Conservation (phyloP, 2,329 filamentous ascomycete species). For the Xylaria digitata region DNA sequence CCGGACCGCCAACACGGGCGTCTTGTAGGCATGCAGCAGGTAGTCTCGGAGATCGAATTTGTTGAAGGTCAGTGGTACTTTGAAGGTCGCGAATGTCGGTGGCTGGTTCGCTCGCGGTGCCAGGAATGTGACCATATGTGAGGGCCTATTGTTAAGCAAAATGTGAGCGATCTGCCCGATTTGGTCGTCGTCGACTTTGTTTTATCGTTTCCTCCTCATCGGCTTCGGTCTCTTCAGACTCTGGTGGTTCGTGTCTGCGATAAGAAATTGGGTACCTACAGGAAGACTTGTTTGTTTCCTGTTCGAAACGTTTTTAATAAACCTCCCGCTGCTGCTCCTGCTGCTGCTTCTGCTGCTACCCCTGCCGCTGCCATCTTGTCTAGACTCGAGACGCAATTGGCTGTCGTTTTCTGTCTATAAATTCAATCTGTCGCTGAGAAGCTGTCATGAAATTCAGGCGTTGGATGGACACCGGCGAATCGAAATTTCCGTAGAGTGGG, state of each 20-base stretch:
- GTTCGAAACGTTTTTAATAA: conserved; percentile 42
- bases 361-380: conserved; percentile 32
- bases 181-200: not conserved
- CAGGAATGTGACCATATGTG: conserved; percentile 82
- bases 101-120: conserved; percentile 73
- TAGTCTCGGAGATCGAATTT: conserved; percentile 98
- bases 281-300: conserved; percentile 50
- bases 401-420: not conserved
- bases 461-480: conserved; percentile 31
- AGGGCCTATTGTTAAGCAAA: conserved; percentile 68
- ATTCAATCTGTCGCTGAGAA: conserved; percentile 1
- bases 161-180: conserved; percentile 6
- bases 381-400: conserved; percentile 4
- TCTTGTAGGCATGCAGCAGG: conserved; percentile 85
- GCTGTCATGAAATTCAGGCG: conserved; percentile 16
- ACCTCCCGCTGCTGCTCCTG: conserved; percentile 26
- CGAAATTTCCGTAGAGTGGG: conserved; percentile 37
- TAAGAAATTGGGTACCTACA: conserved; percentile 43
- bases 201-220: not conserved
- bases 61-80: conserved; percentile 90
- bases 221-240: not conserved
- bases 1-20: conserved; percentile 78
- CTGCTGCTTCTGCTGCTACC: conserved; percentile 2
- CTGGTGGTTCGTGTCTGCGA: not conserved
- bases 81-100: conserved; percentile 87